Evolutionary conservation across 805 yeast genomes (phyloP).

Genomic region (Grigorovia yakushimaensis): DNA sequence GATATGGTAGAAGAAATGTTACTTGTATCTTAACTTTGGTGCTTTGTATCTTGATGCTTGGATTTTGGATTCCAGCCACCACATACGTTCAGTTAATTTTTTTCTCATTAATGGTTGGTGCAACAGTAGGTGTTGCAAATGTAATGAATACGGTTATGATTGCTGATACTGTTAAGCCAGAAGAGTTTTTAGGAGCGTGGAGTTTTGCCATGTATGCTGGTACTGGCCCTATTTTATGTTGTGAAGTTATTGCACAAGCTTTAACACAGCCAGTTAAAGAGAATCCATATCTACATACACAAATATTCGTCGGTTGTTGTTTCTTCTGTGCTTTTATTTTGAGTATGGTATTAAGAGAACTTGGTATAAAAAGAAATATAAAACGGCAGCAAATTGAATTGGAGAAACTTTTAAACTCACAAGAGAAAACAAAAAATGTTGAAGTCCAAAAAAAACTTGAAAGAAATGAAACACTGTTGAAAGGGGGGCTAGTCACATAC

Average conservation of each 20-base stretch:
- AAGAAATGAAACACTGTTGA: conserved; percentile 10
- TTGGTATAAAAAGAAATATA: conserved; percentile 29
- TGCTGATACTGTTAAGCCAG: conserved; percentile 34
- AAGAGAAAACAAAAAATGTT: neutral
- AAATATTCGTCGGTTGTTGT: conserved; percentile 47
- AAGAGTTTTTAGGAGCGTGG: conserved; percentile 33
- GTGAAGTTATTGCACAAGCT: conserved; percentile 49
- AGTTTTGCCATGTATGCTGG: conserved; percentile 27
- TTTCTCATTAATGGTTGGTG: conserved; percentile 37
- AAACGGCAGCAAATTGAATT: conserved; percentile 1
- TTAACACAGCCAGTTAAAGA: conserved; percentile 26
- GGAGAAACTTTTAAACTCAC: neutral
- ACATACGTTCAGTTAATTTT: conserved; percentile 33
- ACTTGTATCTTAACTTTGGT: conserved; percentile 31
- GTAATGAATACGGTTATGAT: conserved; percentile 34
- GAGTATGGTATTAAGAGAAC: conserved; percentile 41
- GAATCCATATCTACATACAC: conserved; percentile 49
- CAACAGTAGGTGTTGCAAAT: conserved; percentile 37
- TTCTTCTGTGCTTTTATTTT: conserved; percentile 36
- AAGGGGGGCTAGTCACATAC: conserved; percentile 13
- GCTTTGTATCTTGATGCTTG: conserved; percentile 32
- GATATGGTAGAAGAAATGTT: conserved; percentile 38
- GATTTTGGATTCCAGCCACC: conserved; percentile 40
- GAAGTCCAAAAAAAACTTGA: conserved; percentile 1
- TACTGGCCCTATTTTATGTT: conserved; percentile 30